Percentiles rank a stretch among this genome's conserved stretches.
Conservation (phyloP, 2,329 filamentous ascomycete genomes). For the Cadophora malorum region DNA sequence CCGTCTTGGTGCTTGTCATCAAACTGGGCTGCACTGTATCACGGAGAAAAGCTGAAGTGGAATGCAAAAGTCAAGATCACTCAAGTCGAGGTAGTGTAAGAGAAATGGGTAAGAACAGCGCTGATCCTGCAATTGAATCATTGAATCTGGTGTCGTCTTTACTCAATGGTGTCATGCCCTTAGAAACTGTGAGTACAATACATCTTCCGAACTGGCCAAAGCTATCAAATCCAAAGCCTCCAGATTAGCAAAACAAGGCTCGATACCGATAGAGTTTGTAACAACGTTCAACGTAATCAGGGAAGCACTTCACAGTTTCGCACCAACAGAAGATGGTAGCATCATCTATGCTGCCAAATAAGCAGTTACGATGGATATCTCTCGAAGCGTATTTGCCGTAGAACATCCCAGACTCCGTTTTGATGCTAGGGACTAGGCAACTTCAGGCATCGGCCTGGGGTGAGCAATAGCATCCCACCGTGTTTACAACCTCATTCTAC, state of each 20-base stretch:
- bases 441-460: conserved; percentile 64
- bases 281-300: conserved; percentile 60
- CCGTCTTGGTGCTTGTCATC: conserved; percentile 56
- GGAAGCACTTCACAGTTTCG: conserved; percentile 53
- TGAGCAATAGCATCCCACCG: conserved; percentile 63
- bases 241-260: conserved; percentile 50
- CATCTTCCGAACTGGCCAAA: conserved; percentile 45
- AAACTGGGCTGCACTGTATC: conserved; percentile 65
- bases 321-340: conserved; percentile 51
- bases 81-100: conserved; percentile 60
- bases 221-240: conserved; percentile 49
- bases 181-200: conserved; percentile 52
- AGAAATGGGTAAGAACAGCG: conserved; percentile 59
- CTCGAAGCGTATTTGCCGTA: conserved; percentile 59
- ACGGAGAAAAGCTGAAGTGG: conserved; percentile 61
- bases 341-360: conserved; percentile 64
- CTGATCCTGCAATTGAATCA: conserved; percentile 54
- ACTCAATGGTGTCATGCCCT: conserved; percentile 53
- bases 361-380: conserved; percentile 67
- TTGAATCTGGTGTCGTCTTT: conserved; percentile 55
- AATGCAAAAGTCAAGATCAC: conserved; percentile 56
- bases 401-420: conserved; percentile 60
- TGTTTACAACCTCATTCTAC: conserved; percentile 56
- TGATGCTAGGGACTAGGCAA: conserved; percentile 64
- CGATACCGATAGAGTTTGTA: conserved; percentile 55